Percentiles rank a stretch among this genome's conserved stretches.
Evolutionary conservation across 1,284 basidiomycete species (phyloP).

Genomic region (Ustilago hordei): DNA sequence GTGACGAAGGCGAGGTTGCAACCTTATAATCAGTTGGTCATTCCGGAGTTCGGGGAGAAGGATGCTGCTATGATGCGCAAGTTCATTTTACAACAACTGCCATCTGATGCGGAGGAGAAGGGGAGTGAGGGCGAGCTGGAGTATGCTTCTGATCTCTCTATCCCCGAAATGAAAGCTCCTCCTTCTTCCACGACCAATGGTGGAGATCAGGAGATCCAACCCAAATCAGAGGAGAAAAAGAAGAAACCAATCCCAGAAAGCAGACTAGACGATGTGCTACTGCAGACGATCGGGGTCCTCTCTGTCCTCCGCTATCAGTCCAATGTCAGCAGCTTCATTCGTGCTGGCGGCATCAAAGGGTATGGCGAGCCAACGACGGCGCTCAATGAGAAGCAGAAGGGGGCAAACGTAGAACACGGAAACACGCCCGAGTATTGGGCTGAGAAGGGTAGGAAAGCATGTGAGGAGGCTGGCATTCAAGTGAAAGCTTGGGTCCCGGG

Average conservation of each 20-base stretch:
- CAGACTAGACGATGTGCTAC: slow-evolving; percentile 57
- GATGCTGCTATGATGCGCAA: slow-evolving; percentile 29
- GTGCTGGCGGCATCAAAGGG: slow-evolving; percentile 40
- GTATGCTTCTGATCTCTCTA: slow-evolving; percentile 39
- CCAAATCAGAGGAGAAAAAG: neutral
- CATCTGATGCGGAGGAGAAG: slow-evolving; percentile 7
- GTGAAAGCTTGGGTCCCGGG: slow-evolving; percentile 35
- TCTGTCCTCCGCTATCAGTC: slow-evolving; percentile 52
- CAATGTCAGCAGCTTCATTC: slow-evolving; percentile 59
- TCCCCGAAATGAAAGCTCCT: neutral
- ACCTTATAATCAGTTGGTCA: slow-evolving; percentile 72
- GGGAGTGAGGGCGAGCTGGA: slow-evolving; percentile 22
- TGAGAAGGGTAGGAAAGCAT: slow-evolving; percentile 23
- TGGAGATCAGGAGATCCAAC: neutral
- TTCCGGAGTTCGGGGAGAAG: slow-evolving; percentile 58
- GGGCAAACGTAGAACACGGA: neutral
- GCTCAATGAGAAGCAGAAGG: slow-evolving; percentile 10
- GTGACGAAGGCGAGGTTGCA: slow-evolving; percentile 81
- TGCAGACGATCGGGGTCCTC: slow-evolving; percentile 66
- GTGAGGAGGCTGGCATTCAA: slow-evolving; percentile 34
- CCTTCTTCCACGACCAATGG: neutral
- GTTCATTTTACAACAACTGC: slow-evolving; percentile 25
- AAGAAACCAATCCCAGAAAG: slow-evolving; percentile 29
- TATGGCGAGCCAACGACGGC: slow-evolving; percentile 25
- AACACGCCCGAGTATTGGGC: slow-evolving; percentile 43